These are phyloP conservation scores for Zopfia rhizophila DNA, from an alignment of 2,329 filamentous ascomycete species.

Conservation along the genomic window DNA sequence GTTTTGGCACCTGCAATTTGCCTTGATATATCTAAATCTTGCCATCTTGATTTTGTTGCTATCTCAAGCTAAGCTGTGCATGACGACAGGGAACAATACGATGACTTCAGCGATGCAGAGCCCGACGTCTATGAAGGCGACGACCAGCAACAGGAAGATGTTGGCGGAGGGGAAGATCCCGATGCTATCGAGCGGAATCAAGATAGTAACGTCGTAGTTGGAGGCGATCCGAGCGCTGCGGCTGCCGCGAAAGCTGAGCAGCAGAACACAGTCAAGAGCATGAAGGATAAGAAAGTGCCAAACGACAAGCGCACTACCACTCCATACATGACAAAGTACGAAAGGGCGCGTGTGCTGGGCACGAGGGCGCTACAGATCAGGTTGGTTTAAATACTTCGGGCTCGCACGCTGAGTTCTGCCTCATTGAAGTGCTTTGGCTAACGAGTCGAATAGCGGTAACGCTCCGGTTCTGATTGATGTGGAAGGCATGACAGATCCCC, in stretches of 20 bases:
- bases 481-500: constrained; percentile 95
- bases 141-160: constrained; percentile 68
- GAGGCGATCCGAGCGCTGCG: constrained; percentile 64
- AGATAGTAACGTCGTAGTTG: constrained; percentile 56
- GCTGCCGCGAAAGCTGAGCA: constrained; percentile 52
- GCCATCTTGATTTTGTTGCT: no score
- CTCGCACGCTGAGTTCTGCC: not conserved
- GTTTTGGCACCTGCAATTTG: not conserved
- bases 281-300: constrained; percentile 85
- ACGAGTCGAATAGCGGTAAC: constrained; percentile 77
- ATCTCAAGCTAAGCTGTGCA: no score
- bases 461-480: constrained; percentile 95
- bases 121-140: constrained; percentile 73
- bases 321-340: constrained; percentile 99
- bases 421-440: constrained; percentile 16
- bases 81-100: no score
- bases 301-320: constrained; percentile 90
- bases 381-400: constrained; percentile 59
- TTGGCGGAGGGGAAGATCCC: constrained; percentile 45
- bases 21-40: constrained; percentile 16
- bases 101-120: constrained; percentile 72
- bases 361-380: constrained; percentile 96
- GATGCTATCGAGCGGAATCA: constrained; percentile 41
- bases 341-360: constrained; percentile 90
- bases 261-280: constrained; percentile 66